Evolutionary conservation across 805 yeast species (phyloP).

Genomic region (Saccharomyces mikatae): DNA sequence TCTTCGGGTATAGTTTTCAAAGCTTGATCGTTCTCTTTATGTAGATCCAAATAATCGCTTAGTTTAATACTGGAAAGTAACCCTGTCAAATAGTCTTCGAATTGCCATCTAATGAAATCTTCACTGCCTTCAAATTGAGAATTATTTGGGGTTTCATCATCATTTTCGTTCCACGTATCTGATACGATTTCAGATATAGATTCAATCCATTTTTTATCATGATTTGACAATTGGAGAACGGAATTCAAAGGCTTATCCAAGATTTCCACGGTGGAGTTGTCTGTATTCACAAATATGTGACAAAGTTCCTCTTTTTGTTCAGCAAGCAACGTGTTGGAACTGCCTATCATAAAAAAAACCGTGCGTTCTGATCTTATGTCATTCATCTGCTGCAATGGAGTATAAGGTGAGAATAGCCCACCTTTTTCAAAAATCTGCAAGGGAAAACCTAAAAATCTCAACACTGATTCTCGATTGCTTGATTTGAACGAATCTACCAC

Average conservation of each 20-base stretch:
- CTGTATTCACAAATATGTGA: conserved; percentile 69
- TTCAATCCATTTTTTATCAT: conserved; percentile 73
- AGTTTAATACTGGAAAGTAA: conserved; percentile 66
- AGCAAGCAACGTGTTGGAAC: conserved; percentile 74
- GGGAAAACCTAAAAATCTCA: conserved; percentile 81
- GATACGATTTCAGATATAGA: conserved; percentile 44
- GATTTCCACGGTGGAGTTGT: conserved; percentile 41
- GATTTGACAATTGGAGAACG: conserved; percentile 40
- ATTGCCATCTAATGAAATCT: conserved; percentile 77
- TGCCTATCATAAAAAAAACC: conserved; percentile 67
- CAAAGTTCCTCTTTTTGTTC: conserved; percentile 54
- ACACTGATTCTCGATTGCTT: conserved; percentile 67
- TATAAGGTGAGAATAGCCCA: conserved; percentile 84
- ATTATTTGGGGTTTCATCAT: conserved; percentile 35
- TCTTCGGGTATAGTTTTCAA: conserved; percentile 26
- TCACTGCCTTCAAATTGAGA: conserved; percentile 64
- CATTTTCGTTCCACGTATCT: conserved; percentile 36
- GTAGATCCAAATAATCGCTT: conserved; percentile 42
- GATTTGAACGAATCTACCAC: conserved; percentile 65
- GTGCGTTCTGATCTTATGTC: conserved; percentile 54
- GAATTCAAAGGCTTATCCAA: conserved; percentile 35
- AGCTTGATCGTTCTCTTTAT: conserved; percentile 32
- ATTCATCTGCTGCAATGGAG: conserved; percentile 87
- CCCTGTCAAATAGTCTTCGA: conserved; percentile 83
- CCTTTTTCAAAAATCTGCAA: conserved; percentile 78